Percentiles rank a stretch among this genome's conserved stretches.
Conservation (phyloP, 768 basidiomycete genomes). For the Calvatia gigantea region DNA sequence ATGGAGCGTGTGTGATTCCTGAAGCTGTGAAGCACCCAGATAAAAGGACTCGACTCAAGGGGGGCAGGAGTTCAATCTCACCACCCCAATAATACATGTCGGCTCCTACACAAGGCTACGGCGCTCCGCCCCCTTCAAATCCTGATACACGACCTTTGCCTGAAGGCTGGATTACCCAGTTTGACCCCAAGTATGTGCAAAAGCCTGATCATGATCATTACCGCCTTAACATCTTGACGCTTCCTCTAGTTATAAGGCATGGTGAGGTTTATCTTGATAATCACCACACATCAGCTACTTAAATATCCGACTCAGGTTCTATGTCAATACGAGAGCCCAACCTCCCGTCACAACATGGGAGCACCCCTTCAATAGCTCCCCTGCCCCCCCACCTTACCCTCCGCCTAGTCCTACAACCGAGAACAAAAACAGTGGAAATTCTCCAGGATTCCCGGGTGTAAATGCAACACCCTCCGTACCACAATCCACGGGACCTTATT, state of each 20-base stretch:
- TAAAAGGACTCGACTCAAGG: neutral
- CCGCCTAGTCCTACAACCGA: slow-evolving; percentile 18
- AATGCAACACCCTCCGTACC: slow-evolving; percentile 11
- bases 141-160: slow-evolving; percentile 64
- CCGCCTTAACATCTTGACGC: slow-evolving; percentile 13
- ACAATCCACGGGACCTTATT: neutral
- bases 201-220: slow-evolving; percentile 22
- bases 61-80: neutral
- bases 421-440: neutral
- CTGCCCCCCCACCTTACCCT: slow-evolving; percentile 38
- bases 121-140: slow-evolving; percentile 41
- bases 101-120: slow-evolving; percentile 33
- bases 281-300: neutral
- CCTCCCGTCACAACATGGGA: slow-evolving; percentile 69
- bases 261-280: slow-evolving; percentile 36
- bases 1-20: too few species aligned
- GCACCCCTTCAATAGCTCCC: slow-evolving; percentile 68
- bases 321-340: slow-evolving; percentile 60
- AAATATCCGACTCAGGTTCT: slow-evolving; percentile 51
- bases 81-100: slow-evolving; percentile 12
- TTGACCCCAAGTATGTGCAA: slow-evolving; percentile 56
- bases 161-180: slow-evolving; percentile 66
- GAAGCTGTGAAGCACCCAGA: too few species aligned
- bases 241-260: slow-evolving; percentile 47
- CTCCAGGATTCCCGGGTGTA: slow-evolving; percentile 14